Conservation (phyloP, 306 rosid genomes). For the Prosopis cineraria region DNA sequence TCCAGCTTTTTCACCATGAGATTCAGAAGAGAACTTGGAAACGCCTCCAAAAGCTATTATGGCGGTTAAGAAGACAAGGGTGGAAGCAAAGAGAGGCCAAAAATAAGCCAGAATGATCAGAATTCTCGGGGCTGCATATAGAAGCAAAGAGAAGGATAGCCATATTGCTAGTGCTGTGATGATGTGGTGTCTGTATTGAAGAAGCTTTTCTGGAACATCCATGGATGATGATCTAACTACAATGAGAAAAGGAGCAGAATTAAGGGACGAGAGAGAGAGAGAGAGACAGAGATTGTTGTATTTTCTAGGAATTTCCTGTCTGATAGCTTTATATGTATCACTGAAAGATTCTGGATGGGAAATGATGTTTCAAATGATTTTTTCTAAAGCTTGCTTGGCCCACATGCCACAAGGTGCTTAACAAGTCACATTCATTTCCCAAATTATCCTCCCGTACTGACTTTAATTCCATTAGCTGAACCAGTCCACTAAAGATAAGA, state of each 20-base stretch:
- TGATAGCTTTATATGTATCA: conserved; percentile 32
- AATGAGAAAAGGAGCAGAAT: background rate
- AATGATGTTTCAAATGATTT: conserved; percentile 36
- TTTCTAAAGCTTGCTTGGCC: conserved; percentile 47
- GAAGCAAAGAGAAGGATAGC: conserved; percentile 41
- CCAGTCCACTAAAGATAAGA: background rate
- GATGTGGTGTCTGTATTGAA: conserved; percentile 61
- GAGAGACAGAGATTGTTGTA: conserved; percentile 35
- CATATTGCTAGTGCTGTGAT: conserved; percentile 53
- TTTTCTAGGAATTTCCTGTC: conserved; percentile 12
- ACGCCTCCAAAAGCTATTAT: conserved; percentile 66
- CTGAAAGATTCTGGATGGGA: conserved; percentile 38
- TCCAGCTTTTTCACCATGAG: conserved; percentile 60
- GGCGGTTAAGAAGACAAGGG: conserved; percentile 59
- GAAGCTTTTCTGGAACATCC: conserved; percentile 61
- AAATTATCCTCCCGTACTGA: conserved; percentile 45
- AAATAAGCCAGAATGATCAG: conserved; percentile 65
- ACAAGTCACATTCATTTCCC: conserved; percentile 25
- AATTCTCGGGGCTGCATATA: conserved; percentile 67
- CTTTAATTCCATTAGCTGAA: background rate
- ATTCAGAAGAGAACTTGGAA: conserved; percentile 54
- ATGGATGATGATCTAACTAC: conserved; percentile 23
- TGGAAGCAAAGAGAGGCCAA: conserved; percentile 89
- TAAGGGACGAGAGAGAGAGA: background rate
- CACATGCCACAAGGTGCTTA: conserved; percentile 37